phyloP scores from a whole-genome alignment of 257 asterid genomes.

The Thymus mandschuricus region DNA sequence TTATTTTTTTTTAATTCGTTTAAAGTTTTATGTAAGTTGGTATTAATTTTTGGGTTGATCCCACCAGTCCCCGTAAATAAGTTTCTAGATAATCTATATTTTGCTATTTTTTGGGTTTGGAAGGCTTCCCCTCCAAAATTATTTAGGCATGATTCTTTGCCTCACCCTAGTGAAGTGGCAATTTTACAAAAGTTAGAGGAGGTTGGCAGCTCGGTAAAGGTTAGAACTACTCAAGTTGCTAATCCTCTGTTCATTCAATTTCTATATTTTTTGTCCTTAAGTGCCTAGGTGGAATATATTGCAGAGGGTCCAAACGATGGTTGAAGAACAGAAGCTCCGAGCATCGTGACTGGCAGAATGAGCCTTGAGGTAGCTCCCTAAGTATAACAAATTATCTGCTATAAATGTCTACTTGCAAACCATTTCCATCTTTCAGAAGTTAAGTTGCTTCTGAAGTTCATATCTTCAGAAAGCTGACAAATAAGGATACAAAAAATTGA shows the following conservation, averaged over 20 bases:
- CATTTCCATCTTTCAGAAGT: no score
- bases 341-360: conserved; percentile 33
- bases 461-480: no score
- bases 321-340: conserved; percentile 55
- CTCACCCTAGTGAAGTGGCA: conserved; percentile 47
- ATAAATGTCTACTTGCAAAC: no score
- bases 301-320: conserved; percentile 77
- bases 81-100: no score
- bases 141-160: conserved; percentile 35
- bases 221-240: conserved; percentile 28
- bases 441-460: no score
- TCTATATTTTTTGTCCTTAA: background rate
- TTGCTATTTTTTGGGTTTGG: conserved; percentile 18
- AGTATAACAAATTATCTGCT: no score
- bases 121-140: conserved; percentile 61
- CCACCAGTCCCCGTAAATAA: no score
- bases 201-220: conserved; percentile 80
- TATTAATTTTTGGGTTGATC: no score
- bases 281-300: conserved; percentile 20
- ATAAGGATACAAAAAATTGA: no score
- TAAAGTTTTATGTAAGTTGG: no score
- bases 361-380: conserved; percentile 27
- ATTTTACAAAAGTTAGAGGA: conserved; percentile 70
- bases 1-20: background rate
- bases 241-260: background rate